Evolutionary conservation across 1,284 basidiomycete genomes (phyloP), one percentile per base, ranked within the genome.

Genomic region (Cryptococcus jaspeensis): DNA sequence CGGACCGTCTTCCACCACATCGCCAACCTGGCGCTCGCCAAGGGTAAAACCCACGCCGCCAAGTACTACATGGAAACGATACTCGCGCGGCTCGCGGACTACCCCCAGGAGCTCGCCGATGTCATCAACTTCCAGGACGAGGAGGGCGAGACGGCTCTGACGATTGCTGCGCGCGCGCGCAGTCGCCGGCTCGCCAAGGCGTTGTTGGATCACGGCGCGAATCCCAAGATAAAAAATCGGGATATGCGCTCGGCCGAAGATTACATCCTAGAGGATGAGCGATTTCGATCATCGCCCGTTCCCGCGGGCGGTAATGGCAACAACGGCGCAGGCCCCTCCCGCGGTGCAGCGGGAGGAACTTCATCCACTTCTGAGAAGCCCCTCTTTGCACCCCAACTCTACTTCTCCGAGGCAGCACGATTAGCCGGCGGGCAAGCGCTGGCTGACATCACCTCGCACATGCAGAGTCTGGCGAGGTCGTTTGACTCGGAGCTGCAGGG

Each of bases 71-170:
- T 99, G 90, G 96, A 99, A 79, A 96, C 92, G 2, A 89, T 99
- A 54, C 83, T 99, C 55, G 83, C 82, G 46, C 85, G 94, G 43
- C 83, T 99, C 18, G 83, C 89, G n/a, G 93, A 97, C 72, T 99
- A 92, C 77, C 94, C 95, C 2, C 89, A 90, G 67, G 96, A 99
- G 77, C 81, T 99, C 16, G 92, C 93, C 38, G 96, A 99, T 73
- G 93, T 99, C 50, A 92, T 99, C 78, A 99, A 99, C 74, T 99
- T 99, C 77, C 96, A 96, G 75, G 96, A 99, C 74, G 93, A 98
- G 73, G 96, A 99, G 66, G 95, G 95, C 36, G 96, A 99, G 80
- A 98, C 96, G 13, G 92, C 96, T 11, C 79, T 99, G 57, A 99
- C 96, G 1, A 87, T 99, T 82, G 95, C 96, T 23, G 96, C 96